Conservation (phyloP, 2,329 filamentous ascomycete species). For the Biscogniauxia sp. region DNA sequence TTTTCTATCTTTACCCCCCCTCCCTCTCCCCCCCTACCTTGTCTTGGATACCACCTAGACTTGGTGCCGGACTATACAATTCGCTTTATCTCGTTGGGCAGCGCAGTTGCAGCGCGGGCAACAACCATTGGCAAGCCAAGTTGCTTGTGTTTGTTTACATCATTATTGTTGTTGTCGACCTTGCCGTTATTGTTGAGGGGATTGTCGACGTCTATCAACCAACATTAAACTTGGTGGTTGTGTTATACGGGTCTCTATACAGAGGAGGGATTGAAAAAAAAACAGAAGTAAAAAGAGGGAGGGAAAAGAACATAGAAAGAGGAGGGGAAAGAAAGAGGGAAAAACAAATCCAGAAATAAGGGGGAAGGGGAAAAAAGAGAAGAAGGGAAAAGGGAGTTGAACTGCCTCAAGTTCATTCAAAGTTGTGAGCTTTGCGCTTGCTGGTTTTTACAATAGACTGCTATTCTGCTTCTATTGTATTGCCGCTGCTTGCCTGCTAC, state of each 20-base stretch:
- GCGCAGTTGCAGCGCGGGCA: neutral
- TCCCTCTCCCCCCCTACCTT: neutral
- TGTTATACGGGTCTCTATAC: too few species aligned
- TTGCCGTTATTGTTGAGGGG: neutral
- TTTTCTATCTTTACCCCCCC: neutral
- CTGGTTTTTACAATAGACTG: neutral
- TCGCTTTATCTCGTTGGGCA: neutral
- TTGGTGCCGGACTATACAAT: neutral
- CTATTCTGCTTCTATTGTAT: neutral
- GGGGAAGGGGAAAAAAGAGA: neutral
- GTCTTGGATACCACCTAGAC: neutral
- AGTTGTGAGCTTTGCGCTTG: neutral
- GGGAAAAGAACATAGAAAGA: neutral
- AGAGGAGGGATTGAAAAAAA: neutral
- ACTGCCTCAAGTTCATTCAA: neutral
- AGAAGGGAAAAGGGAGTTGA: neutral
- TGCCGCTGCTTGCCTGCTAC: neutral
- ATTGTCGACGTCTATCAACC: too few species aligned
- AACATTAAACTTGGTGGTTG: too few species aligned
- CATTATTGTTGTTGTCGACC: neutral
- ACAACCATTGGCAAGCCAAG: neutral
- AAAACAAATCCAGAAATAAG: neutral
- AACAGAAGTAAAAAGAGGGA: neutral
- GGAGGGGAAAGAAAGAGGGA: neutral
- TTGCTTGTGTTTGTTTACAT: neutral